Base-by-base conservation (phyloP, 495 filamentous ascomycete genomes). In the Extremus antarcticus region DNA sequence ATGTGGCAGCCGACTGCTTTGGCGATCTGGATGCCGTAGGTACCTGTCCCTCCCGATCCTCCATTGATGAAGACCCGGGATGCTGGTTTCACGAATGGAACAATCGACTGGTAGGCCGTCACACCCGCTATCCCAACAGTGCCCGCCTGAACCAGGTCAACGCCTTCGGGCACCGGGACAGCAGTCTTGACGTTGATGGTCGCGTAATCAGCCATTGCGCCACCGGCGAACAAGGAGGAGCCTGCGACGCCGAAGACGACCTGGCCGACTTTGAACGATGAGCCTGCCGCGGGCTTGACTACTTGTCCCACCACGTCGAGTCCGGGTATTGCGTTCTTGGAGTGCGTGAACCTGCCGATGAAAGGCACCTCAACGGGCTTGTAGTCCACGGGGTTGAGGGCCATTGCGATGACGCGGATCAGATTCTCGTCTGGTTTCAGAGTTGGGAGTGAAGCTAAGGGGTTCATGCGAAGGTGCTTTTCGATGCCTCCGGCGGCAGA, bases 341-440 rank as follows among this genome's bases (percentile, higher is more conserved):
- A 65, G 56, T 79, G 64, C 0, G 76, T 29, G 3, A 76, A 51
- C 19, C 71, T 68, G 7, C 59, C 61, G 7, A 79, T 7, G 9
- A 73, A 22, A 0, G 70, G 69, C 46, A 82, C 55, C 57, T 86
- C 81, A 17, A 80, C 74, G 17, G 78, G 57, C 65, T 87, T 87
- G 78, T 80, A 81, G 74, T 89, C 85, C 25, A 78, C 78, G 1
- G 85, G 85, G 68, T 89, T 89, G 48, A 87, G 66, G 16, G 76
- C 65, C 11, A 71, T 69, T 48, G 73, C 65, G 49, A 79, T 61
- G 7, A 87, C 77, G 47, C 77, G 67, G 43, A 87, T 67, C 22
- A 88, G 76, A 25, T 81, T 53, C 54, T 80, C 66, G 55, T 74
- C 65, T 16, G 67, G 57, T 35, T 58, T 65, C 1, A 70, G 63